phyloP scores from a whole-genome alignment of 2,329 filamentous ascomycete species.

The Stromatinia cepivora region DNA sequence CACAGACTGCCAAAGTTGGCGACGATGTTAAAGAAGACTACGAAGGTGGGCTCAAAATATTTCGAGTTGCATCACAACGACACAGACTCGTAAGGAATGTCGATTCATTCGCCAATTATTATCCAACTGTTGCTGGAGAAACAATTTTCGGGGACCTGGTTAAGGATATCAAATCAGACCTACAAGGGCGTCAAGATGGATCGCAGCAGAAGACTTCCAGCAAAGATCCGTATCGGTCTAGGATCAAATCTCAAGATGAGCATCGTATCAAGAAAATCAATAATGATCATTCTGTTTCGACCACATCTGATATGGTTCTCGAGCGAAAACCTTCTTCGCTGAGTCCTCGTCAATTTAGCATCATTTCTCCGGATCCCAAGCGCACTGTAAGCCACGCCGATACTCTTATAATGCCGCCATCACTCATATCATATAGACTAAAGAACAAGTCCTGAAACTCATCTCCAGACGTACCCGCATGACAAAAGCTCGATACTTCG shows the following conservation, averaged over 20 bases:
- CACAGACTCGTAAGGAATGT: neutral
- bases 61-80: neutral
- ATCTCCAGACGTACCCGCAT: neutral
- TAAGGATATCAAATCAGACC: neutral
- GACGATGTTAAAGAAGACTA: neutral
- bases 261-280: neutral
- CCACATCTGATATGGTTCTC: neutral
- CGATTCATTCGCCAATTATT: neutral
- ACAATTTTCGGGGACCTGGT: neutral
- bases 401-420: neutral
- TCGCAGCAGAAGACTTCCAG: neutral
- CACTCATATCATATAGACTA: conserved; percentile 20
- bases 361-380: conserved; percentile 20
- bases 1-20: conserved; percentile 3
- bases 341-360: conserved; percentile 22
- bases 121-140: neutral
- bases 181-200: neutral
- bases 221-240: neutral
- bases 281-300: neutral
- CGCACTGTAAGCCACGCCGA: conserved; percentile 12
- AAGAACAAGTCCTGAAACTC: conserved; percentile 5
- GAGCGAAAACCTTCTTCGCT: neutral
- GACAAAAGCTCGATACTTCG: neutral
- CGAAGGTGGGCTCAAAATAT: neutral
- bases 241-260: neutral